These are phyloP conservation scores for Circinella minor DNA, from an alignment of 371 early-diverging fungal genomes.

Conservation along the genomic window DNA sequence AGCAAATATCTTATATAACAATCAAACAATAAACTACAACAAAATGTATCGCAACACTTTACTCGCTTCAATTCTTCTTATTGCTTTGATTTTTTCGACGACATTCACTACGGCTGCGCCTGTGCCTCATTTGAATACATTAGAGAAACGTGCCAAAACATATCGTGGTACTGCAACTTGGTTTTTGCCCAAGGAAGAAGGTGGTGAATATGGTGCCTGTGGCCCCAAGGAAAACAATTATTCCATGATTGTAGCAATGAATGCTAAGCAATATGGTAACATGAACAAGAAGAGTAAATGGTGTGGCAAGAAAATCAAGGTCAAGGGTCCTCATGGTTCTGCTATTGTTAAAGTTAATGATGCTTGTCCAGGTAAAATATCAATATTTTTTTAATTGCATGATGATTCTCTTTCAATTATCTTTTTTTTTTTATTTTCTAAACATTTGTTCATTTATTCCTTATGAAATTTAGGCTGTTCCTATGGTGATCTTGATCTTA, in stretches of 20 bases:
- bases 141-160: slow-evolving; percentile 17
- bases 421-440: neutral
- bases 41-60: slow-evolving; percentile 14
- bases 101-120: slow-evolving; percentile 19
- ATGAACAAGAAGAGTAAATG: slow-evolving; percentile 25
- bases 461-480: neutral
- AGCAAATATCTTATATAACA: too few species aligned
- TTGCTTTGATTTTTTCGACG: slow-evolving; percentile 2
- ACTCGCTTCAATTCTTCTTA: slow-evolving; percentile 6
- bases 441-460: neutral
- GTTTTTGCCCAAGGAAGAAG: slow-evolving; percentile 28
- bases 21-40: slow-evolving; percentile 6
- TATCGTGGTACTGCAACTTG: slow-evolving; percentile 31
- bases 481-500: slow-evolving; percentile 22
- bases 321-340: slow-evolving; percentile 26
- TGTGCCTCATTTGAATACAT: slow-evolving; percentile 1
- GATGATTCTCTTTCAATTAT: neutral
- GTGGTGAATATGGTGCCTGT: slow-evolving; percentile 32
- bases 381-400: neutral
- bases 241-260: slow-evolving; percentile 33
- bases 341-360: slow-evolving; percentile 22
- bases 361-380: slow-evolving; percentile 19
- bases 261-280: slow-evolving; percentile 29
- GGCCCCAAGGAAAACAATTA: slow-evolving; percentile 29
- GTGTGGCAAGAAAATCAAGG: slow-evolving; percentile 29